These are phyloP conservation scores for Ceratonia siliqua DNA, from an alignment of 306 rosid species.

Conservation along the genomic window DNA sequence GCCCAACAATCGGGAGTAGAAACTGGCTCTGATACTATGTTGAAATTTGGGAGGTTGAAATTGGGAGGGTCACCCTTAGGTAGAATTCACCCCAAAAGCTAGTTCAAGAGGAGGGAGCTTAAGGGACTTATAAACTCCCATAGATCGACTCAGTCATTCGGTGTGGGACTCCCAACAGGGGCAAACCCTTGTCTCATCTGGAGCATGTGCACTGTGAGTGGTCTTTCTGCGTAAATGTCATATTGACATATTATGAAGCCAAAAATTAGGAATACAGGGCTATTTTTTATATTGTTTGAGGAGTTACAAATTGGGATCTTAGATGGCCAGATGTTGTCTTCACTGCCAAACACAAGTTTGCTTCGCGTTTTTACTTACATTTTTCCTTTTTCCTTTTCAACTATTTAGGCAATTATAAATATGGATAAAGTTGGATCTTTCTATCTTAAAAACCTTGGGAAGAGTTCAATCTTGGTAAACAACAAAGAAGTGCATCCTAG, in stretches of 20 bases:
- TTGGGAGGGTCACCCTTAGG: too few relatives aligned
- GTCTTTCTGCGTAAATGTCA: constrained; percentile 22
- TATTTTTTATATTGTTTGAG: background rate
- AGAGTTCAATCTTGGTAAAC: constrained; percentile 63
- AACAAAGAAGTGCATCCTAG: constrained; percentile 66
- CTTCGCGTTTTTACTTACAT: background rate
- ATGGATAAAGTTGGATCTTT: constrained; percentile 74
- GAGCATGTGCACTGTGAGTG: background rate
- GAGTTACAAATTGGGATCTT: background rate
- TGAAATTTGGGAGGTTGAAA: too few relatives aligned
- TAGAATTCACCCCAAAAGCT: too few relatives aligned
- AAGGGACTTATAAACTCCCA: too few relatives aligned
- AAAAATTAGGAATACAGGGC: background rate
- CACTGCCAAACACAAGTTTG: constrained; percentile 22
- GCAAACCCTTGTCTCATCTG: background rate
- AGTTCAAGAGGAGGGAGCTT: too few relatives aligned
- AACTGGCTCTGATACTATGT: too few relatives aligned
- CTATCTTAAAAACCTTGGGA: constrained; percentile 74
- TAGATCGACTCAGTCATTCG: too few relatives aligned
- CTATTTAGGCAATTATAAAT: constrained; percentile 70
- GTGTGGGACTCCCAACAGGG: too few relatives aligned
- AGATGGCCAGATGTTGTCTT: background rate
- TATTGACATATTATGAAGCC: background rate
- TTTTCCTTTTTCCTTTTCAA: constrained; percentile 13
- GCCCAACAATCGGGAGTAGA: too few relatives aligned